These are phyloP conservation scores for Ceriops zippeliana DNA, from an alignment of 345 rosid genomes.

Conservation along the genomic window DNA sequence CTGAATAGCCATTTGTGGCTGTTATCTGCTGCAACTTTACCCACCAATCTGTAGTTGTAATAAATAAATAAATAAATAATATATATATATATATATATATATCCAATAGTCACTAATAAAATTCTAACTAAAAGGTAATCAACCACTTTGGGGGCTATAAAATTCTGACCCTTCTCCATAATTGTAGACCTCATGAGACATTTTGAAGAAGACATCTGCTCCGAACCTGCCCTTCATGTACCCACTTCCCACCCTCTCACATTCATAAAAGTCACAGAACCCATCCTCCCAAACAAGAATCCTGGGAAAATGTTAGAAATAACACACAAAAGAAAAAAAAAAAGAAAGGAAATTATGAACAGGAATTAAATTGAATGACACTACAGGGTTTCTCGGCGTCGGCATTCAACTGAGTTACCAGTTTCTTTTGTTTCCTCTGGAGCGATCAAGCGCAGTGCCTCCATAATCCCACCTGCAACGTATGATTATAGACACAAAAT, in stretches of 20 bases:
- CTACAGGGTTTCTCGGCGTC: neutral
- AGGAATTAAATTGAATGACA: neutral
- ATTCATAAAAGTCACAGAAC: slow-evolving; percentile 59
- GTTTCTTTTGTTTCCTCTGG: slow-evolving; percentile 70
- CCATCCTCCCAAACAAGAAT: slow-evolving; percentile 87
- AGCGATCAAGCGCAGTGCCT: slow-evolving; percentile 55
- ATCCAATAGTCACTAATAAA: no score
- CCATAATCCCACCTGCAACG: slow-evolving; percentile 69
- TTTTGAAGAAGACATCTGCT: slow-evolving; percentile 66
- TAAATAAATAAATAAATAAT: neutral
- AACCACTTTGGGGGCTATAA: neutral
- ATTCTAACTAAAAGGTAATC: neutral
- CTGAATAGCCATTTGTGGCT: slow-evolving; percentile 69
- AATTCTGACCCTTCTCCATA: slow-evolving; percentile 69
- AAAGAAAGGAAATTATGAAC: neutral
- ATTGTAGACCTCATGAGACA: slow-evolving; percentile 75
- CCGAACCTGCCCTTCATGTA: slow-evolving; percentile 50
- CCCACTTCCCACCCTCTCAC: slow-evolving; percentile 46
- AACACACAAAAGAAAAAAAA: neutral
- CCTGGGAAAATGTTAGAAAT: slow-evolving; percentile 26
- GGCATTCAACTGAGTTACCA: slow-evolving; percentile 39
- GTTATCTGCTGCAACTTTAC: slow-evolving; percentile 73
- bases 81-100: neutral
- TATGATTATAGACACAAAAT: neutral
- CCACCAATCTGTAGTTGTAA: slow-evolving; percentile 48